Conservation (phyloP, 305 asterid genomes). For the Fraxinus nigra region DNA sequence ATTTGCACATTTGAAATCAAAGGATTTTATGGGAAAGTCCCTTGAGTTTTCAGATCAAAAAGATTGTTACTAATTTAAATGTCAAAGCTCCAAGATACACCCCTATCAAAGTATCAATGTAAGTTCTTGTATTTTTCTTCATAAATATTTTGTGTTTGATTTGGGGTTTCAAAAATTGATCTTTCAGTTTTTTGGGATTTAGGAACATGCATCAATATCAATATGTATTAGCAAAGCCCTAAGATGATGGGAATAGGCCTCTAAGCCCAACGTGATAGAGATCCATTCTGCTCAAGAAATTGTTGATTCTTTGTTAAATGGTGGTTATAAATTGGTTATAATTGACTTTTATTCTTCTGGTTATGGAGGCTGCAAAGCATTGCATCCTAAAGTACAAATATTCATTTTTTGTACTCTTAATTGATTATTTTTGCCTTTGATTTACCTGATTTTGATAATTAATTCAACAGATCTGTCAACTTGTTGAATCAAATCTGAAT, state of each 20-base stretch:
- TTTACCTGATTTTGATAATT: not conserved
- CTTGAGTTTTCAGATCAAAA: slow-evolving; percentile 37
- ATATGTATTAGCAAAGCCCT: too few species aligned
- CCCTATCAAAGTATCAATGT: slow-evolving; percentile 37
- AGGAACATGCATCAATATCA: too few species aligned
- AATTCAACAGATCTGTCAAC: slow-evolving; percentile 64
- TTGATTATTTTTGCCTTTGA: not conserved
- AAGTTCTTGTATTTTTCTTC: not conserved
- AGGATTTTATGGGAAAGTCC: slow-evolving; percentile 35
- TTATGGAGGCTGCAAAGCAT: too few species aligned
- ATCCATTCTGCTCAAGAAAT: too few species aligned
- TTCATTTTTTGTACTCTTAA: not conserved
- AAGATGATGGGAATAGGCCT: too few species aligned
- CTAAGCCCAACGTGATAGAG: too few species aligned
- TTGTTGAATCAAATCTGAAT: slow-evolving; percentile 69
- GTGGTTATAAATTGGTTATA: too few species aligned
- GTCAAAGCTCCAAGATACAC: slow-evolving; percentile 32
- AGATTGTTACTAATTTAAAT: slow-evolving; percentile 22
- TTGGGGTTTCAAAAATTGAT: too few species aligned
- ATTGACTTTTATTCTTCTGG: too few species aligned
- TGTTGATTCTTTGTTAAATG: too few species aligned
- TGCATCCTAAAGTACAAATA: slow-evolving; percentile 67
- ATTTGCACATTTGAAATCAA: too few species aligned
- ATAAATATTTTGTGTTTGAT: not conserved
- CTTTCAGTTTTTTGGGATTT: too few species aligned